phyloP scores from a whole-genome alignment of 345 rosid genomes.

The Boechera divaricarpa region DNA sequence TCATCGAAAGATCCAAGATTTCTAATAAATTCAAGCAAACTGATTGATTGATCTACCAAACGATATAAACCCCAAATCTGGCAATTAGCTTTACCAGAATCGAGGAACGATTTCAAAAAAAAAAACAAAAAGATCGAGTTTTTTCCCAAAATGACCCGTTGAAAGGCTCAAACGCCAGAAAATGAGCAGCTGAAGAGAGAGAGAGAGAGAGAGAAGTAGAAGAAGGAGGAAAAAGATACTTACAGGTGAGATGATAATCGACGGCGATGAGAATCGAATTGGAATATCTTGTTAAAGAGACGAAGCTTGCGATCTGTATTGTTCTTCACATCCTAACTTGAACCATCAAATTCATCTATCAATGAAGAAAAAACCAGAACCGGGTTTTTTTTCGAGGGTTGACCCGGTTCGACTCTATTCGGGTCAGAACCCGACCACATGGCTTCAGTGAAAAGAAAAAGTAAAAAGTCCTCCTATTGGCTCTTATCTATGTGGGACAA shows the following conservation, averaged over 20 bases:
- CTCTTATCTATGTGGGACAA: neutral
- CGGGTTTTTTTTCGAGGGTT: neutral
- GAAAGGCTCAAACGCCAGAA: neutral
- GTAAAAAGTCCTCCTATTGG: neutral
- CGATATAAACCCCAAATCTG: neutral
- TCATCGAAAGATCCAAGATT: constrained; percentile 18
- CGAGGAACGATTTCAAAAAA: neutral
- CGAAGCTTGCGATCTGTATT: constrained; percentile 9
- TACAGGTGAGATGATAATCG: constrained; percentile 9
- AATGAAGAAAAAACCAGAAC: neutral
- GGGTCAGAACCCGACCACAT: constrained; percentile 39
- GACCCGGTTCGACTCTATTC: neutral
- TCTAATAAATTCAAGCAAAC: neutral
- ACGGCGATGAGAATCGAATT: constrained; percentile 6
- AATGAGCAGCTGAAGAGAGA: neutral
- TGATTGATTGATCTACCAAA: constrained; percentile 11
- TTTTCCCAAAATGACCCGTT: neutral
- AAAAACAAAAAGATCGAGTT: neutral
- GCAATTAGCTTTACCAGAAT: neutral
- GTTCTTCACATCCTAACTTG: neutral
- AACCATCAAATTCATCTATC: neutral
- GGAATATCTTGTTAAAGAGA: neutral
- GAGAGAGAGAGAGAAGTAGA: neutral
- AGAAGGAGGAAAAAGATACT: neutral
- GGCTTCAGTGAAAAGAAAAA: constrained; percentile 40